phyloP scores from a whole-genome alignment of 805 yeast species.

The Wickerhamomyces ciferrii region DNA sequence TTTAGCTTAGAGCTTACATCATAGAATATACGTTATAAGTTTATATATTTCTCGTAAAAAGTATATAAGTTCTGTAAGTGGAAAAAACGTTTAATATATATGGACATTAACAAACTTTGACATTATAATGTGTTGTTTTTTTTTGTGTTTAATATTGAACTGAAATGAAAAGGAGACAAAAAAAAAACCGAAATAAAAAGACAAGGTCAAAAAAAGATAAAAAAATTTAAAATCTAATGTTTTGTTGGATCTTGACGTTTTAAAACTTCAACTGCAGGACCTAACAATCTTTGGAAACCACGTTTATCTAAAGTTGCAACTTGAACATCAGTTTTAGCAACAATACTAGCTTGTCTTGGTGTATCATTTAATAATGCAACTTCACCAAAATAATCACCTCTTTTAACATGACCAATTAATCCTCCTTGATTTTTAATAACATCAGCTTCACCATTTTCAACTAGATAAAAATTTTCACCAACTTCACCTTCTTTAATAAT shows the following conservation, averaged over 20 bases:
- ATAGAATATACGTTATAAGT: no score
- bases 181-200: not conserved
- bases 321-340: constrained; percentile 66
- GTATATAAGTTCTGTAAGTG: no score
- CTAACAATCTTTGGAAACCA: constrained; percentile 90
- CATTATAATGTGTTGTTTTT: no score
- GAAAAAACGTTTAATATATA: not conserved
- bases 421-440: constrained; percentile 61
- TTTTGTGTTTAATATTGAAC: no score
- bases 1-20: not conserved
- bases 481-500: constrained; percentile 84
- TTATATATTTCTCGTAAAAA: no score
- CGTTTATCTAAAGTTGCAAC: constrained; percentile 91
- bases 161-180: no score
- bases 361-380: constrained; percentile 85
- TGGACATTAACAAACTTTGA: not conserved
- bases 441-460: constrained; percentile 79
- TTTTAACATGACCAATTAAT: constrained; percentile 49
- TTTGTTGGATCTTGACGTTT: constrained; percentile 80
- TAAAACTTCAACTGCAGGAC: constrained; percentile 88
- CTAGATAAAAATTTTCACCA: constrained; percentile 70
- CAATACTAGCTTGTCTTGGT: constrained; percentile 93
- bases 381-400: constrained; percentile 96
- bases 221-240: not conserved
- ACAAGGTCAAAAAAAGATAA: not conserved